Conservation (phyloP, 1,139 yeast genomes). For the Fermentozyma sake region DNA sequence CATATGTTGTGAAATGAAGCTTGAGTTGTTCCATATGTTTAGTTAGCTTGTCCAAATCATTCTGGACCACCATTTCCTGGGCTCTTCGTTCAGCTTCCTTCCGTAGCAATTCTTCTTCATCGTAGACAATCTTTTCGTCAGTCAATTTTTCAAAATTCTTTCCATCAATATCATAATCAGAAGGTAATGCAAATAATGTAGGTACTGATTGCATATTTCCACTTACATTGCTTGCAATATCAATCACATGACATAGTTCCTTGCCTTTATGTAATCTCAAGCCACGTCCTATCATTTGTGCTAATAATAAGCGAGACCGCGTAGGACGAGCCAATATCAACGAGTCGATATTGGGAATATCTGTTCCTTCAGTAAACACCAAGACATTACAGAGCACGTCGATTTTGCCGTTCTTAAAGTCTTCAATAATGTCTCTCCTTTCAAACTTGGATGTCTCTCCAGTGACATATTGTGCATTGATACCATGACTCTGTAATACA, state of each 20-base stretch:
- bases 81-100: not conserved
- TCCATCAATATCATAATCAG: constrained; percentile 27
- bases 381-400: constrained; percentile 84
- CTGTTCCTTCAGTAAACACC: constrained; percentile 93
- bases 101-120: constrained; percentile 5
- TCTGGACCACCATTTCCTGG: constrained; percentile 7
- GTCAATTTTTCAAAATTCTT: constrained; percentile 25
- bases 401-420: constrained; percentile 58
- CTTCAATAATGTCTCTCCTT: constrained; percentile 49
- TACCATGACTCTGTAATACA: constrained; percentile 52
- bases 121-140: constrained; percentile 19
- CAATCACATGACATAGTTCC: constrained; percentile 66
- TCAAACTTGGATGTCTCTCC: constrained; percentile 55
- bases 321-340: constrained; percentile 80
- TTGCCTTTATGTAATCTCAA: constrained; percentile 62
- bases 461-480: constrained; percentile 72
- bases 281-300: constrained; percentile 94
- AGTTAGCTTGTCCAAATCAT: constrained; percentile 11
- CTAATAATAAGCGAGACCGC: constrained; percentile 60
- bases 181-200: constrained; percentile 44
- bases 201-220: constrained; percentile 63
- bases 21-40: constrained; percentile 4
- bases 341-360: constrained; percentile 85
- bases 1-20: constrained; percentile 16
- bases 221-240: constrained; percentile 62